These are phyloP conservation scores for Kitagawia praeruptora DNA, from an alignment of 129 eudicot genomes.

Conservation along the genomic window DNA sequence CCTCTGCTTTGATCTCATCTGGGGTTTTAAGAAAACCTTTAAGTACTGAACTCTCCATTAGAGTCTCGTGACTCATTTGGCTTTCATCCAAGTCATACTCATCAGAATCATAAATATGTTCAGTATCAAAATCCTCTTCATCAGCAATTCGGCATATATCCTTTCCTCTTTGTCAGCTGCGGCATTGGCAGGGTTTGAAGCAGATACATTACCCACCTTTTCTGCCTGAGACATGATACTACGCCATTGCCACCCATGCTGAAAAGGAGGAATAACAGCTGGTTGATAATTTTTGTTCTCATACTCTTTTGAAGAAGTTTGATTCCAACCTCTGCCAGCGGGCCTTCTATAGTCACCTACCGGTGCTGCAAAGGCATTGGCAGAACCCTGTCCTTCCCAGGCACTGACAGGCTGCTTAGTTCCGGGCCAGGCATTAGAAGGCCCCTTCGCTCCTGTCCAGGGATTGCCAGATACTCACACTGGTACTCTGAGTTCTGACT, in stretches of 20 bases:
- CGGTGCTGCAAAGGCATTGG: too few relatives aligned
- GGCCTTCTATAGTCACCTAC: conserved; percentile 11
- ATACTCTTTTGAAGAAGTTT: conserved; percentile 5
- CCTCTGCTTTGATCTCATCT: conserved; percentile 39
- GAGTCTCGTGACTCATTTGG: conserved; percentile 49
- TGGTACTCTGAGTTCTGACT: conserved; percentile 32
- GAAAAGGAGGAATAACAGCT: conserved; percentile 36
- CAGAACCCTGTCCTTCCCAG: too few relatives aligned
- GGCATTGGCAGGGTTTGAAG: neutral
- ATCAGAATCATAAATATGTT: conserved; percentile 13
- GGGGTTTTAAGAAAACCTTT: conserved; percentile 36
- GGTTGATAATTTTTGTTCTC: conserved; percentile 12
- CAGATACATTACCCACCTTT: neutral
- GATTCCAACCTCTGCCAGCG: conserved; percentile 40
- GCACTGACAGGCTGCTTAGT: too few relatives aligned
- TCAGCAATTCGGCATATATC: conserved; percentile 9
- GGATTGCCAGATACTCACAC: conserved; percentile 41
- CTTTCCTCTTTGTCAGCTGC: neutral
- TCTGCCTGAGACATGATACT: neutral
- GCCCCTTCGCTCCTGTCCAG: conserved; percentile 13
- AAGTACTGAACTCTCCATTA: conserved; percentile 51
- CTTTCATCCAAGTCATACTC: conserved; percentile 73
- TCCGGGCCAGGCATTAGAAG: conserved; percentile 19
- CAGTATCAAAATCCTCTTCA: too few relatives aligned
- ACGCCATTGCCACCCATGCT: conserved; percentile 53